phyloP scores from a whole-genome alignment of 345 rosid species.

The Eucalyptus tenuipes region DNA sequence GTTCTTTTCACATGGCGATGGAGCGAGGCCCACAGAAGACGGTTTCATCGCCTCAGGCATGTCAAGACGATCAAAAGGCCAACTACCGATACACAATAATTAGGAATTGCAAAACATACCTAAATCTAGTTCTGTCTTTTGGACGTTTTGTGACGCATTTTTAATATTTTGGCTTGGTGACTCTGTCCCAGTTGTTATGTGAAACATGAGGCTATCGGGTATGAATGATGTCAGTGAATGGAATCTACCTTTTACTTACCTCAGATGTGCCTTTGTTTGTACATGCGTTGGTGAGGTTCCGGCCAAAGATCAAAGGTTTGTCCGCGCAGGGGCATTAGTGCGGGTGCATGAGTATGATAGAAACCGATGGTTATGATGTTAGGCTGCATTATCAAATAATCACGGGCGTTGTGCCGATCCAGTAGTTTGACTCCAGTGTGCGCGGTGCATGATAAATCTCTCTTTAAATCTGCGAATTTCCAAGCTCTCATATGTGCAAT shows the following conservation, averaged over 20 bases:
- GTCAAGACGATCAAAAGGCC: background rate
- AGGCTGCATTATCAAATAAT: background rate
- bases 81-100: background rate
- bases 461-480: background rate
- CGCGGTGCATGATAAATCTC: background rate
- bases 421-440: background rate
- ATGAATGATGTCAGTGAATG: background rate
- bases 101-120: background rate
- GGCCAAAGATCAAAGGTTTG: background rate
- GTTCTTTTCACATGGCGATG: background rate
- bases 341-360: background rate
- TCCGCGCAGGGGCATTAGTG: background rate
- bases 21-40: background rate
- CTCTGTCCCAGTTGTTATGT: background rate
- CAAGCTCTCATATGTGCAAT: background rate
- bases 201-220: background rate
- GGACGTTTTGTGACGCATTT: rapidly evolving
- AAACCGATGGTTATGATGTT: background rate
- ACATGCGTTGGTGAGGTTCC: background rate
- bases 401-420: background rate
- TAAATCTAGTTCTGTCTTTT: background rate
- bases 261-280: background rate
- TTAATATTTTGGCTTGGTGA: background rate
- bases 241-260: background rate
- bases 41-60: background rate